Conservation (phyloP, 805 yeast species). For the Cyberlindnera saturnus region DNA sequence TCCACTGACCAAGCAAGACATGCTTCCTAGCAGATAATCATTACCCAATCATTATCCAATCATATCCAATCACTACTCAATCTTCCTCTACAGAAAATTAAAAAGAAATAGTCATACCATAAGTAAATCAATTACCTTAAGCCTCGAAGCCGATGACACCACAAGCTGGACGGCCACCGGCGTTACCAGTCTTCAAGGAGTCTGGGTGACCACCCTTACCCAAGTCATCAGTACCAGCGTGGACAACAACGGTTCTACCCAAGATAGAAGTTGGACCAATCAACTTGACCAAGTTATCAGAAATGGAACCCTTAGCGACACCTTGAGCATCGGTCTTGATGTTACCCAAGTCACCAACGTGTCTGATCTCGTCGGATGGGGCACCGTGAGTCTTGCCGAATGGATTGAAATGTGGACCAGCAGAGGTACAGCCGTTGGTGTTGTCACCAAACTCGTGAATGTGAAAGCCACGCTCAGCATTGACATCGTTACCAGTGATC, state of each 20-base stretch:
- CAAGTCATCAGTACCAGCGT: slow-evolving; percentile 87
- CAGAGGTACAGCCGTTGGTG: slow-evolving; percentile 98
- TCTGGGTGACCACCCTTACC: slow-evolving; percentile 93
- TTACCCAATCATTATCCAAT: no score
- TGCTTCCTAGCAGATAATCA: no score
- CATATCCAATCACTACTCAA: no score
- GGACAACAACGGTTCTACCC: slow-evolving; percentile 95
- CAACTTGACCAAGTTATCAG: slow-evolving; percentile 72
- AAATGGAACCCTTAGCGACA: slow-evolving; percentile 83
- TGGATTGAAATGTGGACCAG: slow-evolving; percentile 97
- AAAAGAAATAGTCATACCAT: background rate
- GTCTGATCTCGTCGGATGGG: slow-evolving; percentile 75
- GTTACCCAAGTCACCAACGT: slow-evolving; percentile 97
- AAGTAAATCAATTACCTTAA: slow-evolving; percentile 1
- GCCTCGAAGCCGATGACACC: slow-evolving; percentile 77
- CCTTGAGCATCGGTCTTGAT: slow-evolving; percentile 81
- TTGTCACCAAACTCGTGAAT: slow-evolving; percentile 97
- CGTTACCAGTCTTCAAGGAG: slow-evolving; percentile 93
- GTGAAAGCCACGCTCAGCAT: slow-evolving; percentile 95
- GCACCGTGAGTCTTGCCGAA: slow-evolving; percentile 87
- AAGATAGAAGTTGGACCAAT: slow-evolving; percentile 82
- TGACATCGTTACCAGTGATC: slow-evolving; percentile 81
- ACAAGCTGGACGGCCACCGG: slow-evolving; percentile 98
- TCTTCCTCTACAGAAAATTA: no score
- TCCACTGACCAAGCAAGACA: no score